Evolutionary conservation across 805 yeast genomes (phyloP).

Genomic region (Priceomyces castillae): DNA sequence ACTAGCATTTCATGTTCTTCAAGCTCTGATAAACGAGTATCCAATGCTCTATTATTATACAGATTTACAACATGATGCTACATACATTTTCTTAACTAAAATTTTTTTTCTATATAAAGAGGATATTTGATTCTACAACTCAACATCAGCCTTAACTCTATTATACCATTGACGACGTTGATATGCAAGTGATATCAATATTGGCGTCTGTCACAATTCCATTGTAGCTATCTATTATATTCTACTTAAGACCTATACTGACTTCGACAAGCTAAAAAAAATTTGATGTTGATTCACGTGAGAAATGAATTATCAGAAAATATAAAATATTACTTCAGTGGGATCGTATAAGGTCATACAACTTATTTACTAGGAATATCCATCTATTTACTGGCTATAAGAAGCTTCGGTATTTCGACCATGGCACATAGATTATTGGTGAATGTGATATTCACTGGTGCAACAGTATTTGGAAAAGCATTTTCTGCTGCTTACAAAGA

Average conservation of each 20-base stretch:
- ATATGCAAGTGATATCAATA: too few relatives aligned
- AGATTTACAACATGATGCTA: slow-evolving; percentile 54
- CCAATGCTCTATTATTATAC: slow-evolving; percentile 23
- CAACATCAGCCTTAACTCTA: too few relatives aligned
- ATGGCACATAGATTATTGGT: slow-evolving; percentile 91
- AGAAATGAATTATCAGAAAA: not conserved
- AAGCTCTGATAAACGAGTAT: slow-evolving; percentile 32
- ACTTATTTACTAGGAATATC: too few relatives aligned
- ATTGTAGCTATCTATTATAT: too few relatives aligned
- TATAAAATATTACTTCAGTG: too few relatives aligned
- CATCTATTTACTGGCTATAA: too few relatives aligned
- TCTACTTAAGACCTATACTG: too few relatives aligned
- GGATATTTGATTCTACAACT: too few relatives aligned
- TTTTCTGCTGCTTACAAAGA: slow-evolving; percentile 96
- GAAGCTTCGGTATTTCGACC: not conserved
- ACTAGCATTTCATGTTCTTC: slow-evolving; percentile 28
- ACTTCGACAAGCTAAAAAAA: not conserved
- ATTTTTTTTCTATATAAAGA: not conserved
- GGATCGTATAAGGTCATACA: too few relatives aligned
- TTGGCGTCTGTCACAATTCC: too few relatives aligned
- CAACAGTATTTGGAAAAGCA: slow-evolving; percentile 93
- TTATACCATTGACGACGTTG: too few relatives aligned
- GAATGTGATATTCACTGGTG: slow-evolving; percentile 90
- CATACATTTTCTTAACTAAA: slow-evolving; percentile 34
- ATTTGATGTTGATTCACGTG: not conserved